Base-by-base conservation (phyloP, 2,329 filamentous ascomycete species). In the Cytospora paraplurivora region DNA sequence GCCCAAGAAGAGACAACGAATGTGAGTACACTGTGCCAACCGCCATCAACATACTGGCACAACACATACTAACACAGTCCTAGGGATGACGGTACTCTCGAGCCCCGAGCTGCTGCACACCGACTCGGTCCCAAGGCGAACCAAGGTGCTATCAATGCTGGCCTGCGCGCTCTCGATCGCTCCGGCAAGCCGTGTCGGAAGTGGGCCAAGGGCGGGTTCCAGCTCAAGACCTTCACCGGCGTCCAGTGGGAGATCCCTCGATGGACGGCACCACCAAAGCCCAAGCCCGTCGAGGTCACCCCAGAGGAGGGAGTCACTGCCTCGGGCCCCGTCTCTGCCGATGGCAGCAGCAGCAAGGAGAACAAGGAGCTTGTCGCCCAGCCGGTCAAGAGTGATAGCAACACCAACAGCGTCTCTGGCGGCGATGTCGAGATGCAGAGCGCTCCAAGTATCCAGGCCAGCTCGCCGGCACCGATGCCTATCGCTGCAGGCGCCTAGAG, bases 61-160 rank as follows among this genome's bases (percentile, higher is more conserved):
- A 7, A 17, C 27, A 50, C 56, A 19, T 19, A 50, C 56, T 66
- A 53, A 66, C 56, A 11, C 32, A 15, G 4, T 61, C 57, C 59
- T 65, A 88, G 86, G 68, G 86, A 89, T 71, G 86, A 88, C 70
- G 85, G 86, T 35, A 82, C 82, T 35, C 82, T 86, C 72, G 86
- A 89, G 69, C 82, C 85, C 65, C 77, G 81, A 53, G 78, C 79
- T 7, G 82, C 82, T 61, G 81, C 82, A 57, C 91, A 94, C 77
- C 96, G 96, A 76, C 88, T 98, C 33, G 94, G 94, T 4, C 95
- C 95, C 69, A 98, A 97, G 77, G 94, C 94, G 58, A 98, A 97
- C 75, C 91, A 94, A 72, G 95, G 95, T 68, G 94, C 94, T 65
- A 99, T 99, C 82, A 99, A 99, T 74, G 95, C 95, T 61, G 92